phyloP scores from a whole-genome alignment of 768 basidiomycete species.

The Termitomyces titanicus region DNA sequence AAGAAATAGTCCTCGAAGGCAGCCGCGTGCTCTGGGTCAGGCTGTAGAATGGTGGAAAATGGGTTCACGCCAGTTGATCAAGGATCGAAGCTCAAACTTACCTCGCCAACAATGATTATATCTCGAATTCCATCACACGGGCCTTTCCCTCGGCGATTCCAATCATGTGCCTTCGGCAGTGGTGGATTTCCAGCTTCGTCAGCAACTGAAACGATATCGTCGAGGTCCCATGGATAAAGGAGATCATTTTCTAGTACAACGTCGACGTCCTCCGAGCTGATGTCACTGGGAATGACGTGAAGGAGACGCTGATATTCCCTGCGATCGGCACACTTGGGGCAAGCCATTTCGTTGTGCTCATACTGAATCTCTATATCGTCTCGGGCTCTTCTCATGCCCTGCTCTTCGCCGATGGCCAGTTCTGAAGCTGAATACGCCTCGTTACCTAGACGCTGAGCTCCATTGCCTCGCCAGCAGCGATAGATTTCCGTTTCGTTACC shows the following conservation, averaged over 20 bases:
- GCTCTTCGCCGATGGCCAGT: neutral
- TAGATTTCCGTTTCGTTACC: neutral
- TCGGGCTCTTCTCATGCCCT: neutral
- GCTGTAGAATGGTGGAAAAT: neutral
- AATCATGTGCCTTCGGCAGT: neutral
- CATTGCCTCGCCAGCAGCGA: neutral
- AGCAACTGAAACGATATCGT: neutral
- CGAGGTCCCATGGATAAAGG: constrained; percentile 3
- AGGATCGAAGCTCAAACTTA: neutral
- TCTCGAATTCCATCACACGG: constrained; percentile 6
- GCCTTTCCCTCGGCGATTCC: constrained; percentile 1
- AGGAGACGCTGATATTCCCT: neutral
- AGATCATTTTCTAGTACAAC: constrained; percentile 7
- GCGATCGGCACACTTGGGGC: neutral
- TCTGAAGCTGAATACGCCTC: neutral
- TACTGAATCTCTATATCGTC: neutral
- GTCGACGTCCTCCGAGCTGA: neutral
- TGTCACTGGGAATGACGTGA: neutral
- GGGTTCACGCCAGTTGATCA: neutral
- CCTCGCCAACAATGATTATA: constrained; percentile 7
- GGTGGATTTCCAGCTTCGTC: neutral
- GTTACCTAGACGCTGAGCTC: neutral
- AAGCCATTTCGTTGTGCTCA: neutral
- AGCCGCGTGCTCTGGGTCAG: constrained; percentile 5
- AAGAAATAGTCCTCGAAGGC: constrained; percentile 1